Conservation (phyloP, 1,284 basidiomycete genomes). For the Termitomyces sp. region DNA sequence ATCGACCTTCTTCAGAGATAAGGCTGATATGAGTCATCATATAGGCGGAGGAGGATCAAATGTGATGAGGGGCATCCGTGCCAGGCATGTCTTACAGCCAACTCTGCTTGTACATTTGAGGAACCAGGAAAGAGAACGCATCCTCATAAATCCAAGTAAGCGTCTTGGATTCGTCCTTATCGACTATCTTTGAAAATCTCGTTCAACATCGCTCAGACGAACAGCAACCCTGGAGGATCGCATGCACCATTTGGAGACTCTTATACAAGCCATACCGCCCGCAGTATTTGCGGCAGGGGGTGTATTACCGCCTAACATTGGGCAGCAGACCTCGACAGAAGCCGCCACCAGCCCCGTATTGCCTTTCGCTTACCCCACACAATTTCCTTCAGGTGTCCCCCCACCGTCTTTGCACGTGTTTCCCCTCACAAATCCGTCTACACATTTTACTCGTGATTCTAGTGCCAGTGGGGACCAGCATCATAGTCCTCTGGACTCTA, state of each 20-base stretch:
- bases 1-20: neutral
- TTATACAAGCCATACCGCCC: slow-evolving; percentile 77
- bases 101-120: slow-evolving; percentile 76
- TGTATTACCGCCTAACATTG: slow-evolving; percentile 21
- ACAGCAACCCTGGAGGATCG: slow-evolving; percentile 76
- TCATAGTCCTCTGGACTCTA: slow-evolving; percentile 33
- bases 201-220: slow-evolving; percentile 39
- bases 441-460: slow-evolving; percentile 55
- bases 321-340: slow-evolving; percentile 28
- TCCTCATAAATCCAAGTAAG: slow-evolving; percentile 79
- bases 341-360: slow-evolving; percentile 43
- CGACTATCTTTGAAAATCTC: neutral
- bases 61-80: slow-evolving; percentile 83
- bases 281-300: slow-evolving; percentile 67
- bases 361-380: slow-evolving; percentile 47
- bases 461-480: slow-evolving; percentile 34
- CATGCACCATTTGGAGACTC: slow-evolving; percentile 78
- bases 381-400: slow-evolving; percentile 63
- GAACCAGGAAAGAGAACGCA: slow-evolving; percentile 78
- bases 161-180: slow-evolving; percentile 5
- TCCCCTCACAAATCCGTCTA: slow-evolving; percentile 73
- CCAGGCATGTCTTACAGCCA: slow-evolving; percentile 74
- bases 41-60: slow-evolving; percentile 70
- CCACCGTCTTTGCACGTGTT: slow-evolving; percentile 71
- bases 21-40: neutral